These are phyloP conservation scores for Diospyros lotus DNA, from an alignment of 148 eudicot genomes.

Conservation along the genomic window DNA sequence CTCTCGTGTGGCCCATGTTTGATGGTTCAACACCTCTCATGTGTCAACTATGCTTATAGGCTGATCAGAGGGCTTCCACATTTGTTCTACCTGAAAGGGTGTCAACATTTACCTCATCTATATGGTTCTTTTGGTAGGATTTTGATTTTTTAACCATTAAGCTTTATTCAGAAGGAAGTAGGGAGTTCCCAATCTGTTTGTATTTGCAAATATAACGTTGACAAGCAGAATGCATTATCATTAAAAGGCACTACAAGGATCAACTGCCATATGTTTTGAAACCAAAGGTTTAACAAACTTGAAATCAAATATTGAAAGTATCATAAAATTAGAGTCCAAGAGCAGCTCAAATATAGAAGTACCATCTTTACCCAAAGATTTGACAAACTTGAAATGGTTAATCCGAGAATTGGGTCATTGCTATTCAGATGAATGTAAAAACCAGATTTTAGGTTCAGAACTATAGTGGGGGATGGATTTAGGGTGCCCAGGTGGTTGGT, in stretches of 20 bases:
- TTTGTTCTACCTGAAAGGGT: no score
- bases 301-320: neutral
- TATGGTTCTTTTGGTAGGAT: neutral
- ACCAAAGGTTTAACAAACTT: neutral
- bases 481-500: neutral
- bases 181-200: neutral
- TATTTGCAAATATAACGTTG: neutral
- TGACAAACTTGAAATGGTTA: neutral
- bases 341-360: neutral
- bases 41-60: no score
- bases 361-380: neutral
- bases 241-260: neutral
- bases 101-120: neutral
- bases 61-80: no score
- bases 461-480: neutral
- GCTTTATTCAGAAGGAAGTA: neutral
- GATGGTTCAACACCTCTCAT: no score
- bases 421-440: neutral
- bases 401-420: neutral
- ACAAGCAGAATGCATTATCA: neutral
- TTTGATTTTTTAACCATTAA: neutral
- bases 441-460: neutral
- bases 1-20: no score
- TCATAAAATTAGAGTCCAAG: neutral
- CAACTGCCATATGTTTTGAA: neutral